Base-by-base conservation (phyloP, 2,329 filamentous ascomycete species). In the Penicillium sp. region DNA sequence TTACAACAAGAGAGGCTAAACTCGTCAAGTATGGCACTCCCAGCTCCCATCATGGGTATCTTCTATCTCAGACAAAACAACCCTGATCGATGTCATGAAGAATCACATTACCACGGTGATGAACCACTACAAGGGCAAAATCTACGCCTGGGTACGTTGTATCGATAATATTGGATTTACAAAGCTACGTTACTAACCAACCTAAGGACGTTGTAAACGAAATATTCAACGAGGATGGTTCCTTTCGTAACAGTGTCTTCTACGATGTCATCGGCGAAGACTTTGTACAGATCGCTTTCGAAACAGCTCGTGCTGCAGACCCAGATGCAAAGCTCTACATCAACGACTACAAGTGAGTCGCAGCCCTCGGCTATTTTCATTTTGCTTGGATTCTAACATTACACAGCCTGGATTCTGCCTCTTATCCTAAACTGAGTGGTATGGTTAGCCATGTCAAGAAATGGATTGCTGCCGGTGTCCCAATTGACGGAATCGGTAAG, bases 251-350 rank as follows among this genome's bases (percentile, higher is more conserved):
- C 31, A 84, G 80, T 10, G 85, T 89, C 65, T 91, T 89, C 77
- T 87, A 79, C 66, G 80, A 83, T 27, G 84, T 90, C 2, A 81
- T 91, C 5, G 88, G 88, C 45, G 87, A 90, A 75, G 82, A 83
- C 71, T 90, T 88, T 68, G 84, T 91, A 53, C 78, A 79, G 23
- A 87, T 89, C 66, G 88, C 88, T 37, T 91, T 91, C 76, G 80
- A 83, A 52, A 84, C 88, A 12, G 89, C 89, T 21, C 82, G 84
- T 51, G 79, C 80, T 9, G 87, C 86, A 15, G 89, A 91, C 71
- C 86, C 88, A 2, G 67, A 74, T 56, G 87, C 86, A 3, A 88
- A 87, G 75, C 80, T 91, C 40, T 92, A 89, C 78, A 89, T 91
- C 76, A 92, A 91, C 74, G 88, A 91, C 69, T 81, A 80, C 71